phyloP scores from a whole-genome alignment of 2,329 filamentous ascomycete genomes.

The Fusarium sp. region DNA sequence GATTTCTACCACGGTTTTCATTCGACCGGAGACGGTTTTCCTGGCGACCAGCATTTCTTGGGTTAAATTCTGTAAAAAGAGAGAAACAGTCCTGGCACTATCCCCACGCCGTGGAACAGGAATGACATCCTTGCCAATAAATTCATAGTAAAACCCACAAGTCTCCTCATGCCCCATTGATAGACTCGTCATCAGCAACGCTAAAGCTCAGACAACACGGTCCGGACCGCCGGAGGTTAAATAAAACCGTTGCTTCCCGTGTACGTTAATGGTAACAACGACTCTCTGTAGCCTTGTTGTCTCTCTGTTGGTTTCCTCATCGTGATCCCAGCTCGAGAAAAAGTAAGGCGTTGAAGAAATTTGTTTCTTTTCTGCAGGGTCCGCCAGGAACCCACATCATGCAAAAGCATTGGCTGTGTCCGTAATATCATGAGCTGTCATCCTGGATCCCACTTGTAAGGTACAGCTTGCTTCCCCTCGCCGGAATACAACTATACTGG shows the following conservation, averaged over 20 bases:
- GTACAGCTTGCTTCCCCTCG: not conserved
- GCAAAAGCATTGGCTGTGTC: not conserved
- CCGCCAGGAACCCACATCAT: not conserved
- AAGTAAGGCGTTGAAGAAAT: not conserved
- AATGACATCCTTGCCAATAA: constrained; percentile 21
- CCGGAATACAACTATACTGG: constrained; percentile 10
- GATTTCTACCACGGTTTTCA: not conserved
- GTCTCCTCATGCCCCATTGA: not conserved
- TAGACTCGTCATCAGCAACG: not conserved
- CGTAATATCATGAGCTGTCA: not conserved
- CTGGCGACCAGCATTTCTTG: no score
- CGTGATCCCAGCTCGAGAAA: not conserved
- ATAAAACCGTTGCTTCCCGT: not conserved
- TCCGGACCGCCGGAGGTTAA: constrained; percentile 11
- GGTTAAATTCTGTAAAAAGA: not conserved
- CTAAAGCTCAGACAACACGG: constrained; percentile 15
- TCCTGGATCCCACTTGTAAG: not conserved
- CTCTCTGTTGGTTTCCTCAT: not conserved
- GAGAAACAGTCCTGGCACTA: not conserved
- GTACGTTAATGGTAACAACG: not conserved
- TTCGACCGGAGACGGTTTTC: not conserved
- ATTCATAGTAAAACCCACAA: constrained; percentile 4
- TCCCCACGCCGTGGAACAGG: constrained; percentile 4
- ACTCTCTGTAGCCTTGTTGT: not conserved
- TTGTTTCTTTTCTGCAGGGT: constrained; percentile 3